These are phyloP conservation scores for Davidsoniella neocaledoniae DNA, from an alignment of 2,329 filamentous ascomycete species.

Conservation along the genomic window DNA sequence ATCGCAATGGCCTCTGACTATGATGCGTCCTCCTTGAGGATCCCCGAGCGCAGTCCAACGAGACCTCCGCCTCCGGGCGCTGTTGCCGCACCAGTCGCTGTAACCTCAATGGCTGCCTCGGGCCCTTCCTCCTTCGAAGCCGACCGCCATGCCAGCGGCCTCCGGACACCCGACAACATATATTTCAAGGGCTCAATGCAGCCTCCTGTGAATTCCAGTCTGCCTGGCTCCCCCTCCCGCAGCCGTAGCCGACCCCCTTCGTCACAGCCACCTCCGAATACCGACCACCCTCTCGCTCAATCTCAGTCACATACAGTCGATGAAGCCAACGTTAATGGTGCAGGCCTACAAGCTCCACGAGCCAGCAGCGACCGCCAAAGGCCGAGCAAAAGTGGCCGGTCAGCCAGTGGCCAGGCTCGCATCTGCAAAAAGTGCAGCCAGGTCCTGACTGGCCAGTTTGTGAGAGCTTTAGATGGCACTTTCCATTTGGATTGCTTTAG, in stretches of 20 bases:
- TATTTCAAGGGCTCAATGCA: constrained; percentile 6
- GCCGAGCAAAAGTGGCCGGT: constrained; percentile 27
- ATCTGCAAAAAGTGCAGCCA: constrained; percentile 79
- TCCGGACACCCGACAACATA: constrained; percentile 10
- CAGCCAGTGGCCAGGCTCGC: constrained; percentile 42
- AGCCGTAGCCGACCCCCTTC: constrained; percentile 10
- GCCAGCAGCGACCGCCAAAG: constrained; percentile 10
- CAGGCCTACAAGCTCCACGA: not conserved
- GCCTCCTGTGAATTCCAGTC: not conserved
- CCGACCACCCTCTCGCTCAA: constrained; percentile 5
- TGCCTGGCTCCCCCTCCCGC: constrained; percentile 7
- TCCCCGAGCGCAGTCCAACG: constrained; percentile 11
- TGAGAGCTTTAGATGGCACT: constrained; percentile 80
- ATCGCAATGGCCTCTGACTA: constrained; percentile 11
- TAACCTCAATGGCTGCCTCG: constrained; percentile 1
- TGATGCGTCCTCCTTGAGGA: constrained; percentile 11
- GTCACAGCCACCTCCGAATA: not conserved
- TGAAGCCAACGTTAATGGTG: not conserved
- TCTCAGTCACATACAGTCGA: constrained; percentile 5
- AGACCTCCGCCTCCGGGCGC: constrained; percentile 6
- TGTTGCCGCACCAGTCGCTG: not conserved
- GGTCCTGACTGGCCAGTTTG: constrained; percentile 83
- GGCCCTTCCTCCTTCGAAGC: constrained; percentile 6
- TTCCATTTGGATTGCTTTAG: constrained; percentile 98
- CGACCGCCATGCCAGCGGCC: constrained; percentile 6